phyloP scores from a whole-genome alignment of 345 rosid genomes.

The Sisymbrium altissimum region DNA sequence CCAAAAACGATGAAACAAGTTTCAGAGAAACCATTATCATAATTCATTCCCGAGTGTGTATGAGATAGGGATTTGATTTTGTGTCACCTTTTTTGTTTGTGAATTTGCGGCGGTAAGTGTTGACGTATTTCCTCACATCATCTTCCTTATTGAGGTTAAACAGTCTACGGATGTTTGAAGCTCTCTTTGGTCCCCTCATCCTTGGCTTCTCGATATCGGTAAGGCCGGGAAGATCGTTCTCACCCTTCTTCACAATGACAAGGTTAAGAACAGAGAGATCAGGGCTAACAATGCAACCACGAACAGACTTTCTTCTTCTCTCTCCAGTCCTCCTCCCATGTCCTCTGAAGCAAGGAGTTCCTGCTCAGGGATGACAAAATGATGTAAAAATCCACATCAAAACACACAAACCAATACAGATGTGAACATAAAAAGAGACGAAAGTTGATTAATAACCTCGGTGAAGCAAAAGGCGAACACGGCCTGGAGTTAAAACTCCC shows the following conservation, averaged over 20 bases:
- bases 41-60: not conserved
- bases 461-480: slow-evolving; percentile 79
- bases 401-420: not conserved
- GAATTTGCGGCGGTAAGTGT: slow-evolving; percentile 77
- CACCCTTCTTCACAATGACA: slow-evolving; percentile 79
- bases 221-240: slow-evolving; percentile 69
- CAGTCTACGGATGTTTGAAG: slow-evolving; percentile 72
- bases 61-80: not conserved
- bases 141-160: slow-evolving; percentile 75
- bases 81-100: slow-evolving; percentile 47
- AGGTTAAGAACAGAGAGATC: slow-evolving; percentile 80
- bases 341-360: slow-evolving; percentile 79
- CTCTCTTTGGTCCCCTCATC: slow-evolving; percentile 86
- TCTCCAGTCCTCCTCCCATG: slow-evolving; percentile 72
- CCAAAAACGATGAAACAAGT: not conserved
- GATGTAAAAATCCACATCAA: not conserved
- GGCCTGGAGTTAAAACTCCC: slow-evolving; percentile 80
- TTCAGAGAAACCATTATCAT: not conserved
- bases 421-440: not conserved
- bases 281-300: slow-evolving; percentile 84
- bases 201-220: slow-evolving; percentile 74
- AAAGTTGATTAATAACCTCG: slow-evolving; percentile 34
- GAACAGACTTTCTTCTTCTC: slow-evolving; percentile 82
- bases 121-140: slow-evolving; percentile 75
- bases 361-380: slow-evolving; percentile 31